These are phyloP conservation scores for Scedosporium dehoogii DNA, from an alignment of 2,329 filamentous ascomycete genomes.

Conservation along the genomic window DNA sequence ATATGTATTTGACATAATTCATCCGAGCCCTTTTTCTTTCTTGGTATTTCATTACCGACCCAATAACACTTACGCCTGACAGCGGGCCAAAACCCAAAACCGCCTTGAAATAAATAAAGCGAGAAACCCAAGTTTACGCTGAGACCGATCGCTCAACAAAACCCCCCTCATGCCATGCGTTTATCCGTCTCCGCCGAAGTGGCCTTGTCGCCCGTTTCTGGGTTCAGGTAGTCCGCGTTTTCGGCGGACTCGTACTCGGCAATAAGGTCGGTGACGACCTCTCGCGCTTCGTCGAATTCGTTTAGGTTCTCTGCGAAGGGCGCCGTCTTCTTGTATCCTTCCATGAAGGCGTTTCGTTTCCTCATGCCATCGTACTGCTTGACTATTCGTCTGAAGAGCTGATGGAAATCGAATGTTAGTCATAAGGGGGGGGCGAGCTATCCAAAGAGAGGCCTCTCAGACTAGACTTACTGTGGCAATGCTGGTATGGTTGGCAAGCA, in stretches of 20 bases:
- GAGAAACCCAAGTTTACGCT: background rate
- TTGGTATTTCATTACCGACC: background rate
- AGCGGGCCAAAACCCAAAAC: background rate
- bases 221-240: conserved; percentile 78
- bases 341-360: conserved; percentile 94
- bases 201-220: conserved; percentile 47
- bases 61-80: background rate
- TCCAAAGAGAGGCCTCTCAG: background rate
- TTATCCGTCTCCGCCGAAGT: conserved; percentile 44
- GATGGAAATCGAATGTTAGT: background rate
- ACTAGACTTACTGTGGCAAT: conserved; percentile 66
- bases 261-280: conserved; percentile 85
- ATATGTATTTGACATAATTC: background rate
- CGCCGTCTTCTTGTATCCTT: conserved; percentile 90
- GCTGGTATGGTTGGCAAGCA: conserved; percentile 96
- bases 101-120: background rate
- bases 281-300: conserved; percentile 90
- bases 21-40: background rate
- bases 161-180: conserved; percentile 28
- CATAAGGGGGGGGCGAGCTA: too few species aligned
- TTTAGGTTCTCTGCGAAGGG: conserved; percentile 85
- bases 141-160: background rate
- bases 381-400: conserved; percentile 88
- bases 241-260: conserved; percentile 95
- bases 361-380: conserved; percentile 87